Evolutionary conservation across 306 rosid genomes (phyloP).

Genomic region (Begonia masoniana): DNA sequence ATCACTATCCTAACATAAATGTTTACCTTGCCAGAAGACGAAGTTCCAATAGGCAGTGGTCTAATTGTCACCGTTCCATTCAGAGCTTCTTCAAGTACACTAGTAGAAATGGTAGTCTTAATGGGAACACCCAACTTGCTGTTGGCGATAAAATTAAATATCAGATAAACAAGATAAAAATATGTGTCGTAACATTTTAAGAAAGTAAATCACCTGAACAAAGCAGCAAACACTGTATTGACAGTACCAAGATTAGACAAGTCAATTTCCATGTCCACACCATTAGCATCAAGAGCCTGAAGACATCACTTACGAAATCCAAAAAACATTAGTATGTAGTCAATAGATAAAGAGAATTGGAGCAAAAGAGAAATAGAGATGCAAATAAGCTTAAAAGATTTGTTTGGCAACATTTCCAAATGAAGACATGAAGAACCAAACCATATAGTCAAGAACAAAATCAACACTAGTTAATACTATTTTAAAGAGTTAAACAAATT

Average conservation of each 20-base stretch:
- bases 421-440: too few species aligned
- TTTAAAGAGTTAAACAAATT: too few species aligned
- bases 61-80: conserved; percentile 92
- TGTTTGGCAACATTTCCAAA: too few species aligned
- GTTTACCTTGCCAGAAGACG: conserved; percentile 96
- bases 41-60: conserved; percentile 93
- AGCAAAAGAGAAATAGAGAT: too few species aligned
- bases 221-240: conserved; percentile 97
- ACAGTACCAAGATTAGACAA: conserved; percentile 98
- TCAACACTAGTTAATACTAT: too few species aligned
- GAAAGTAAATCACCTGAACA: conserved; percentile 68
- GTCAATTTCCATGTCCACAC: conserved; percentile 99
- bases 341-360: too few species aligned
- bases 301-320: conserved; percentile 12
- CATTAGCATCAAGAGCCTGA: conserved; percentile 91
- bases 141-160: conserved; percentile 17
- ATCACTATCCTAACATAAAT: conserved; percentile 1
- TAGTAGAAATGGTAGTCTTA: conserved; percentile 96
- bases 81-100: conserved; percentile 97
- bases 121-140: conserved; percentile 99
- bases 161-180: conserved; percentile 16
- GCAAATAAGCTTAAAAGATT: too few species aligned
- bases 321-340: conserved; percentile 14
- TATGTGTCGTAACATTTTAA: conserved; percentile 4
- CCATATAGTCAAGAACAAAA: too few species aligned